Evolutionary conservation across 208 protist species (phyloP), one percentile per base, ranked within the genome.

Genomic region (Vickermania spadyakhi): DNA sequence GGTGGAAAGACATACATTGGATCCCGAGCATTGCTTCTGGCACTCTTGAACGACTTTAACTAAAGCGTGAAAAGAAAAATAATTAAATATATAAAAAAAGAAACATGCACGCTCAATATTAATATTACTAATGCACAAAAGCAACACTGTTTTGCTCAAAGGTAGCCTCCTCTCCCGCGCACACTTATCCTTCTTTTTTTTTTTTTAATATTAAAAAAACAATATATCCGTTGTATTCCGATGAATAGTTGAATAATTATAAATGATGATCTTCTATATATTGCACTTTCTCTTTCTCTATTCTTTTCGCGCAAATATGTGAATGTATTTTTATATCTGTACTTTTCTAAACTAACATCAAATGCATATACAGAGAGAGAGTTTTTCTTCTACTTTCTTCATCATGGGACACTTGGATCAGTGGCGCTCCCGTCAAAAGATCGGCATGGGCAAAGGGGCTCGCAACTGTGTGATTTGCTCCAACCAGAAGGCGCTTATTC

Each of bases 381-480:
- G 59, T 5, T 65, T 14, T 59, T 58, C 4, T 58, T 22, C 21
- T 3, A 53, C 25, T 18, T 26, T 13, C 31, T 25, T 49, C 53
- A 36, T 58, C 52, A 96, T 95, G 89, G 89, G 86, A 52, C 87
- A 97, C 75, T 79, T 91, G 61, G 81, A 97, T 63, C 87, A 95
- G 73, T 97, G 91, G 91, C 80, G 86, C 55, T 91, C 87, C 63
- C 86, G 84, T 62, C 91, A 93, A 70, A 95, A 95, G 81, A 93
- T 96, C 60, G 84, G 88, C 61, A 93, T 91, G 85, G 82, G 86
- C 62, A 94, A 94, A 70, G 91, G 91, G 54, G 64, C 80, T 53
- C 89, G 91, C 62, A 77, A 66, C 75, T 97, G 89, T 77, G 81
- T 94, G 41, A 84, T 94, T 64, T 96, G 94, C 87, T 86, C 75